Base-by-base conservation (phyloP, 331 rosid genomes). In the Quercus lobata region DNA sequence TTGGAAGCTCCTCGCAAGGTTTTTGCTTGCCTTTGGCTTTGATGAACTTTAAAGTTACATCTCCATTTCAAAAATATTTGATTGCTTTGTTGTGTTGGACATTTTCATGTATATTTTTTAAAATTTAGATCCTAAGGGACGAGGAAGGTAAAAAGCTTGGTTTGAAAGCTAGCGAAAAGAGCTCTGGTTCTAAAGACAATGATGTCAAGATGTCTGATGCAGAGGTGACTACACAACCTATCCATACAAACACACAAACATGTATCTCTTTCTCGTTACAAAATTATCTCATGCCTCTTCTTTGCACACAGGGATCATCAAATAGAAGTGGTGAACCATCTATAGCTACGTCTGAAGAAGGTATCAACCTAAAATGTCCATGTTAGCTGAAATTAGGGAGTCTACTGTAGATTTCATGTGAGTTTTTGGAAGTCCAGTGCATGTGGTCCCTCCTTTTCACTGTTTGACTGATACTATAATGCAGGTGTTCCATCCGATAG, bases 1-100 rank as follows among this genome's bases (percentile, higher is more conserved):
- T 88, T 96, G 90, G 97, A 93, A 65, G 81, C 83, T 81, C 99
- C 99, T 84, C 90, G 99, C 73, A 69, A 78, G 99, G 99, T 96
- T 76, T 76, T 32, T 78, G 17, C 74, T 79, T 76, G 57, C 27
- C 69, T 77, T 52, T 73, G 73, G 44, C 52, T 57, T 81, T 75
- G 73, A 78, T 69, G 56, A 71, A 76, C 52, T 75, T 82, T 79
- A 22, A 70, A 82, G 60, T 30, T 32, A 22, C 71, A 41, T 84
- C 58, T 77, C 35, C 34, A 24, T 25, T 41, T 27, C 21, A 34
- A 57, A 56, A 55, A 61, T 30, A 69, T 60, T 62, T 83, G 46
- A 29, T 55, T 29, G 34, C 65, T 3, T 70, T 29, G 53, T 35
- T 57, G 24, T 73, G 65, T 72, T 65, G 71, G 53, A 72, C 75